Base-by-base conservation (phyloP, 768 basidiomycete species). In the Trametes punicea region DNA sequence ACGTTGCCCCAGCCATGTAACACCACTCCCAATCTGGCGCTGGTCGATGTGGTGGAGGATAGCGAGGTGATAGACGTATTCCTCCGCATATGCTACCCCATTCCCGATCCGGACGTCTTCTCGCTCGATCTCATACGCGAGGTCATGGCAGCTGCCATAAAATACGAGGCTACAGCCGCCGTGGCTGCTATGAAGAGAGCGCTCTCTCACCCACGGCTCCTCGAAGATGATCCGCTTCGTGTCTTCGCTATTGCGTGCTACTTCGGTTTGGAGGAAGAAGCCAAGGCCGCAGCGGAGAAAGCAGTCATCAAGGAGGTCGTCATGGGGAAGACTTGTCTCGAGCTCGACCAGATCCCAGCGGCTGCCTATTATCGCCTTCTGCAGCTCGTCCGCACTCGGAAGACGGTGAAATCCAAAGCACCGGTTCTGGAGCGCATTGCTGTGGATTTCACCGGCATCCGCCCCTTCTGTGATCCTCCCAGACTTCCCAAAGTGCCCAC, bases 231-330 rank as follows among this genome's bases (percentile, higher is more conserved):
- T 16, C 64, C 75, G 3, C 40, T 69, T 10, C 62, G 61, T n/a
- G 56, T 73, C 8, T 72, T 72, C 50, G 67, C 69, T 9, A 64
- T 75, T 48, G 75, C 74, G 13, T 67, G 65, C 51, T 64, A 63
- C n/a, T 70, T 66, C 46, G 59, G 62, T 10, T 58, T 70, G 38
- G 63, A 65, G 48, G 38, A 47, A 1, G 75, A 77, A 61, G 68
- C 69, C 2, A 75, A 75, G 55, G 65, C 79, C 31, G 85, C 87
- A 4, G 86, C 86, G n/a, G 71, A 71, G 10, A 70, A 78, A 34
- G 54, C 48, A 8, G 48, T 56, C 6, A 64, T 69, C 46, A 66
- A 75, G 33, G 75, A 80, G 56, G 65, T 86, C 50, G 72, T 85
- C 25, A 79, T 81, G 33, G 46, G 18, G 25, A 38, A n/a, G 1